Evolutionary conservation across 495 filamentous ascomycete species (phyloP).

Genomic region (Hypoxylon fragiforme): DNA sequence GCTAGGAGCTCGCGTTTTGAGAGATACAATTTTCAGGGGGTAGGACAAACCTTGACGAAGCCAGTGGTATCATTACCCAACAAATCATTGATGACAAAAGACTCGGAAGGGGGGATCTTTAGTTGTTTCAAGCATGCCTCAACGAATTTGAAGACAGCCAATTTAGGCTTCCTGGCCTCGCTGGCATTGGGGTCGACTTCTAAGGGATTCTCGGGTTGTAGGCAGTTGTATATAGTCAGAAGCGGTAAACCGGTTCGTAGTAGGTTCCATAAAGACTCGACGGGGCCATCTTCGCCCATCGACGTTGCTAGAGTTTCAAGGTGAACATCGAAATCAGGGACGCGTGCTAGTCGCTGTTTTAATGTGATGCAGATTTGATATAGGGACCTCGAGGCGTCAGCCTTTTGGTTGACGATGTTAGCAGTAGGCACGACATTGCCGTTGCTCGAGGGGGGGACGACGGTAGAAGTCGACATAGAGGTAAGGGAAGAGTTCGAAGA

Average conservation of each 20-base stretch:
- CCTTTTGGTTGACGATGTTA: conserved; percentile 93
- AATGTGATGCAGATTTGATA: conserved; percentile 93
- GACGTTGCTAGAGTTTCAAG: conserved; percentile 55
- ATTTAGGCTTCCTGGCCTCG: conserved; percentile 67
- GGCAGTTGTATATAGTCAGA: conserved; percentile 84
- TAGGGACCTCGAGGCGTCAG: conserved; percentile 83
- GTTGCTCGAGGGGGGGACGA: conserved; percentile 47
- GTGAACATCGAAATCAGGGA: conserved; percentile 78
- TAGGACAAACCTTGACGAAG: conserved; percentile 79
- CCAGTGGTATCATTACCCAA: conserved; percentile 94
- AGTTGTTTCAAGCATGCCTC: conserved; percentile 64
- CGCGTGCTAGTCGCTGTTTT: conserved; percentile 74
- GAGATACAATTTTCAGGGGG: background rate
- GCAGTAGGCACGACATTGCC: conserved; percentile 70
- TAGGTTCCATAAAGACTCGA: conserved; percentile 87
- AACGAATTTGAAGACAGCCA: conserved; percentile 60
- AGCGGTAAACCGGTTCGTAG: conserved; percentile 83
- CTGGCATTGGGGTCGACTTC: conserved; percentile 57
- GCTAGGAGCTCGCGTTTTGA: too few species aligned
- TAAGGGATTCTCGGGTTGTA: conserved; percentile 66
- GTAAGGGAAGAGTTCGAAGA: conserved; percentile 52
- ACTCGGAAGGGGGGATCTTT: conserved; percentile 74
- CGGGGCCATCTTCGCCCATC: conserved; percentile 71
- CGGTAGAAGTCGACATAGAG: conserved; percentile 49
- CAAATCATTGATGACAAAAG: conserved; percentile 88